Percentiles rank a stretch among this genome's conserved stretches.
These are phyloP conservation scores for Colletotrichum australisinense DNA, from an alignment of 2,329 filamentous ascomycete genomes.

Conservation along the genomic window DNA sequence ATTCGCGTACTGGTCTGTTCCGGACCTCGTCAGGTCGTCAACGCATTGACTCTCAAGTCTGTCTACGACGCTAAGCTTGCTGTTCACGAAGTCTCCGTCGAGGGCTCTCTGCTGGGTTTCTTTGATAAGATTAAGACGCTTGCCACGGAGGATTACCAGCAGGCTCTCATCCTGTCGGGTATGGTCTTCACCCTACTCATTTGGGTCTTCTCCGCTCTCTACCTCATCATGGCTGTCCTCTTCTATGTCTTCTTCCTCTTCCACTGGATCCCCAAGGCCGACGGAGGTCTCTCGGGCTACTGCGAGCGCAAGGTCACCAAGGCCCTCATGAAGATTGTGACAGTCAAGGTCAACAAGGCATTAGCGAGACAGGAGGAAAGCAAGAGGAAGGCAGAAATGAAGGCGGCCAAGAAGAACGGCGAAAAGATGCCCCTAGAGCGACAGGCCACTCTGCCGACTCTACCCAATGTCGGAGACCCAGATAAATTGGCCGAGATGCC, in stretches of 20 bases:
- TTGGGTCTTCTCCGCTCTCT: conserved; percentile 85
- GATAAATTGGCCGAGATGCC: conserved; percentile 70
- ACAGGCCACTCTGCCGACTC: conserved; percentile 75
- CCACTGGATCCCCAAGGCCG: conserved; percentile 86
- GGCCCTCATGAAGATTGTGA: conserved; percentile 85
- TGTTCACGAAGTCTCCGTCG: conserved; percentile 60
- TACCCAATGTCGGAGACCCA: conserved; percentile 60
- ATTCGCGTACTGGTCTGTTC: conserved; percentile 91
- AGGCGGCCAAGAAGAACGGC: conserved; percentile 62
- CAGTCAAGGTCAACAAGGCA: conserved; percentile 88
- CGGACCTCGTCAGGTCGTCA: conserved; percentile 91
- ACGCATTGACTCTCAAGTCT: conserved; percentile 87
- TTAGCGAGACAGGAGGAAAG: conserved; percentile 80
- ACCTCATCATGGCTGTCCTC: conserved; percentile 77
- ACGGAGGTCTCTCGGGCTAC: conserved; percentile 85
- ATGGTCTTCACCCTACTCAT: conserved; percentile 94
- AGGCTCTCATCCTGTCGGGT: conserved; percentile 85
- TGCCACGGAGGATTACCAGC: conserved; percentile 78
- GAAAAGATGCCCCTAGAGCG: conserved; percentile 62
- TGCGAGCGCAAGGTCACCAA: conserved; percentile 93
- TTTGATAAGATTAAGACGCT: conserved; percentile 84
- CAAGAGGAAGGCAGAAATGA: conserved; percentile 62
- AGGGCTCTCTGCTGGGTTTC: conserved; percentile 77
- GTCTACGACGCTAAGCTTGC: conserved; percentile 84
- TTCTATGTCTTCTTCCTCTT: conserved; percentile 92